These are phyloP conservation scores for Vaccinium corymbosum DNA, from an alignment of 148 eudicot genomes.

Conservation along the genomic window DNA sequence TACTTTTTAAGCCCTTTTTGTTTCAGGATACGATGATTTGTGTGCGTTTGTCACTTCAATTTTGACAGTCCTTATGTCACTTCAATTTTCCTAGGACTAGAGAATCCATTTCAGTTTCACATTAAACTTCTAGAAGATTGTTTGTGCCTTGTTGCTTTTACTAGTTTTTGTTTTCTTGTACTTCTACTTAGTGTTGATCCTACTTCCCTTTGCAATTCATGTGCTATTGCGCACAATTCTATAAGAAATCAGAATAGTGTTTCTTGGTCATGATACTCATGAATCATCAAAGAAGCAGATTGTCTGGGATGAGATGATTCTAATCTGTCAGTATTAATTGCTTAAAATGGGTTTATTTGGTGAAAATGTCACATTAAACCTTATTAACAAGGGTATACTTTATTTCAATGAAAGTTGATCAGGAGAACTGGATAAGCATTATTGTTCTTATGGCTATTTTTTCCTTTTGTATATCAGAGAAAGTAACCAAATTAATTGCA, in stretches of 20 bases:
- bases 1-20: background rate
- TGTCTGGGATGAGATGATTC: background rate
- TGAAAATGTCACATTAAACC: background rate
- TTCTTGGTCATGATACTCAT: background rate
- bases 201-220: background rate
- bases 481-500: constrained; percentile 20
- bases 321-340: background rate
- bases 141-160: background rate
- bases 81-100: background rate
- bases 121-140: background rate
- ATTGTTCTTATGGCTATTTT: background rate
- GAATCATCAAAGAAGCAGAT: background rate
- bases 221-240: background rate
- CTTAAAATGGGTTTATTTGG: background rate
- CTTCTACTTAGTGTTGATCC: background rate
- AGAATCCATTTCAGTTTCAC: background rate
- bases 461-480: background rate
- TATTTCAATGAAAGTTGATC: background rate
- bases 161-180: background rate
- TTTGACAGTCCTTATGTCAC: background rate
- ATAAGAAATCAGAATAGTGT: background rate
- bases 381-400: background rate
- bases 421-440: background rate
- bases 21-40: no score
- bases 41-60: background rate